phyloP scores from a whole-genome alignment of 148 eudicot species.

The Nepenthes gracilis region DNA sequence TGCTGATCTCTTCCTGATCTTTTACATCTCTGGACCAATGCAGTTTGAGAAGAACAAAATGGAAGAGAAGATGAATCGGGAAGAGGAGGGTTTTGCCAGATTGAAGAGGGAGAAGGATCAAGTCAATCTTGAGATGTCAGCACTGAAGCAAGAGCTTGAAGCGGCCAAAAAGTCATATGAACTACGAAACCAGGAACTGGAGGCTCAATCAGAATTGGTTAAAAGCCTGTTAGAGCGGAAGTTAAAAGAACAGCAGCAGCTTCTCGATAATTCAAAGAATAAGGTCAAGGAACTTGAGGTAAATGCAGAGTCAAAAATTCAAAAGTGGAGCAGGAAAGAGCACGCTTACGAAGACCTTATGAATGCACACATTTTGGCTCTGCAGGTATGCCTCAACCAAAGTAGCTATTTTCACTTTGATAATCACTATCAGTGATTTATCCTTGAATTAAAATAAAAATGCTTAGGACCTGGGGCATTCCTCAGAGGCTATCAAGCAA shows the following conservation, averaged over 20 bases:
- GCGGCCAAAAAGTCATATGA: slow-evolving; percentile 44
- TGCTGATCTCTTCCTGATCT: background rate
- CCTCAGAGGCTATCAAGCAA: slow-evolving; percentile 64
- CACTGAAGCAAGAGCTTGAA: slow-evolving; percentile 41
- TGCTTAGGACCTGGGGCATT: slow-evolving; percentile 61
- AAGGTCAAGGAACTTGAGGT: slow-evolving; percentile 52
- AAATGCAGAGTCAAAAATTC: slow-evolving; percentile 29
- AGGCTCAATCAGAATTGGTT: slow-evolving; percentile 28
- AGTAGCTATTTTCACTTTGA: slow-evolving; percentile 5
- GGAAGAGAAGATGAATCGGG: slow-evolving; percentile 25
- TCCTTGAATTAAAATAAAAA: slow-evolving; percentile 10
- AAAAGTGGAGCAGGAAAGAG: slow-evolving; percentile 54
- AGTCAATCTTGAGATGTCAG: slow-evolving; percentile 25
- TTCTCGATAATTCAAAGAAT: slow-evolving; percentile 32
- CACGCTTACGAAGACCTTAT: slow-evolving; percentile 41
- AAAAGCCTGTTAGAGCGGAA: slow-evolving; percentile 41
- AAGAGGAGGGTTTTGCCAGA: slow-evolving; percentile 35
- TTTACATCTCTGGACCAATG: background rate
- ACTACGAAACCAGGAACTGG: slow-evolving; percentile 25
- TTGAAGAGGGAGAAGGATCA: slow-evolving; percentile 38
- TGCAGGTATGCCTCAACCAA: slow-evolving; percentile 34
- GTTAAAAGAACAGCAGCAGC: slow-evolving; percentile 35
- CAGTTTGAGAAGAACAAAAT: background rate
- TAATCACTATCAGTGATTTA: slow-evolving; percentile 4
- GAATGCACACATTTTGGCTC: slow-evolving; percentile 50